Base-by-base conservation (phyloP, 2,329 filamentous ascomycete genomes). In the Alternaria rosae region DNA sequence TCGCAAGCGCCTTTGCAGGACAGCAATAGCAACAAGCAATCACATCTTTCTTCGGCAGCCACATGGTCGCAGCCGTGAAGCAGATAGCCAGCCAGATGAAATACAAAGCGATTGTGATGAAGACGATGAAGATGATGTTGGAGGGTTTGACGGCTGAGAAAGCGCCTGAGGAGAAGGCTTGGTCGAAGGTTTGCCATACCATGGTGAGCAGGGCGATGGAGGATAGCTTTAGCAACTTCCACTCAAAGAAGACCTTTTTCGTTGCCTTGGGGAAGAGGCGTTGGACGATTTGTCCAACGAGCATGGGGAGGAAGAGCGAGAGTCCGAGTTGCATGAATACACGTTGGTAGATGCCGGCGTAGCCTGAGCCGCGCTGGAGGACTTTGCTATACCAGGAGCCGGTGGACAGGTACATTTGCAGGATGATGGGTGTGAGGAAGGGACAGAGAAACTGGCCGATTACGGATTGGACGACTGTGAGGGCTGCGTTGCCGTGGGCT, bases 21-120 rank as follows among this genome's bases (percentile, higher is more conserved):
- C 88, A 89, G 70, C 89, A 92, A 76, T 92, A 92, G 68, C 89
- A 92, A 13, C 91, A 86, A 0, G 91, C 89, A 52, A 92, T 86
- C 0, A 89, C 86, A 69, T 92, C 87, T 60, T 86, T 84, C 38
- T 85, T 85, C 0, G 84, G 79, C 74, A 91, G 82, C 70, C 84
- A 87, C 35, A 83, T 77, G 3, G 85, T 75, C 2, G 84, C 84
- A 2, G 87, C 82, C 38, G 81, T 81, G 66, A 87, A 87, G 62
- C 88, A 91, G 11, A 91, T 83, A 1, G 82, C 78, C 1, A 89
- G 86, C 79, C 90, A 91, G 30, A 92, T 67, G 23, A 85, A 70
- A 70, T 89, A 91, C 10, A 89, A 81, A 0, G 82, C 85, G n/a
- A 92, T 81, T 61, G 89, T 89, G 66, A 92, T 87, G 60, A 92